Conservation (phyloP, 2,329 filamentous ascomycete species). For the Plectosphaerella cucumerina region DNA sequence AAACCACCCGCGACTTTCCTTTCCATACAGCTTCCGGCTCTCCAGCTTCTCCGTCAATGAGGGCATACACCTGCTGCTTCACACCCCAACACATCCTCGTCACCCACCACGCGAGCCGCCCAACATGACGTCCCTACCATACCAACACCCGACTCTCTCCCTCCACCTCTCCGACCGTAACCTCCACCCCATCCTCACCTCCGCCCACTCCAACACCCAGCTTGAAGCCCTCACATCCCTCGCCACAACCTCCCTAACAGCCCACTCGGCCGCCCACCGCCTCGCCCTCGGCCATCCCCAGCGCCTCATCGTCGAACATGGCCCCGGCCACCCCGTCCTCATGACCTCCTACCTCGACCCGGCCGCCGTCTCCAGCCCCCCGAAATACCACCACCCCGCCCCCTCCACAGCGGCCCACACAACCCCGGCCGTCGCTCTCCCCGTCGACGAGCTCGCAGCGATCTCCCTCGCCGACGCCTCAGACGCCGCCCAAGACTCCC, state of each 20-base stretch:
- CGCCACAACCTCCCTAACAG: slow-evolving; percentile 47
- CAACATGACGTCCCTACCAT: slow-evolving; percentile 37
- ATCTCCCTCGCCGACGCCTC: not conserved
- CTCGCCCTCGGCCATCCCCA: slow-evolving; percentile 49
- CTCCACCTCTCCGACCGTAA: slow-evolving; percentile 54
- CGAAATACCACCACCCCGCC: not conserved
- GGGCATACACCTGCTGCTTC: not conserved
- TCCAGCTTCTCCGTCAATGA: no score
- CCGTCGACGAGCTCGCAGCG: not conserved
- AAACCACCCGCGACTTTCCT: not conserved
- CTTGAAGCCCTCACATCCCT: slow-evolving; percentile 49
- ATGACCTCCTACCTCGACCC: slow-evolving; percentile 44
- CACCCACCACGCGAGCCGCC: not conserved
- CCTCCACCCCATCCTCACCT: slow-evolving; percentile 54
- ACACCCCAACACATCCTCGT: not conserved
- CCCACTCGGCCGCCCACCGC: slow-evolving; percentile 47
- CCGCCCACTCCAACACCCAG: slow-evolving; percentile 37
- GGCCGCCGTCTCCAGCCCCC: slow-evolving; percentile 9
- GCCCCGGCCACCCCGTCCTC: slow-evolving; percentile 34
- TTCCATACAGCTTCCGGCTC: no score
- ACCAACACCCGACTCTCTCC: slow-evolving; percentile 46
- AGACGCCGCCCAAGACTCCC: not conserved
- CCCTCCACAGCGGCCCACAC: slow-evolving; percentile 3
- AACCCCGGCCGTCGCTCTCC: not conserved
- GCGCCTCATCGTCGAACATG: slow-evolving; percentile 56